A percentile compares a stretch with the other conserved stretches of the same genome.
These are phyloP conservation scores for Solidago caesia DNA, from an alignment of 129 eudicot species.

Conservation along the genomic window DNA sequence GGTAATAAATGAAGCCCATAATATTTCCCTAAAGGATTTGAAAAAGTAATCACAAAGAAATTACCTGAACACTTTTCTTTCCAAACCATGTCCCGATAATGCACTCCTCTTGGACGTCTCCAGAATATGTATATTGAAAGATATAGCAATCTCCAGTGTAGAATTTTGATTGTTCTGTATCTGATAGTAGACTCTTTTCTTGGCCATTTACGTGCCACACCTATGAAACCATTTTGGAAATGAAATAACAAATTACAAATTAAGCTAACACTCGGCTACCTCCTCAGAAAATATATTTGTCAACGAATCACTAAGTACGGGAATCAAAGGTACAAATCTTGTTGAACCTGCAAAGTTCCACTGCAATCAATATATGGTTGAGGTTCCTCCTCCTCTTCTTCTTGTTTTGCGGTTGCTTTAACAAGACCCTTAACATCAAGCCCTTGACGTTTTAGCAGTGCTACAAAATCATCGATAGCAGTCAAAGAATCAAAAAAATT, in stretches of 20 bases:
- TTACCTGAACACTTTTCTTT: slow-evolving; percentile 73
- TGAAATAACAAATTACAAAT: slow-evolving; percentile 5
- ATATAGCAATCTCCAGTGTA: slow-evolving; percentile 93
- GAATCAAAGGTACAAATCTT: neutral
- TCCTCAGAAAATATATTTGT: neutral
- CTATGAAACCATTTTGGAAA: slow-evolving; percentile 36
- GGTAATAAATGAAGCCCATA: neutral
- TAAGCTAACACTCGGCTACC: slow-evolving; percentile 1
- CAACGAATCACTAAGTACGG: neutral
- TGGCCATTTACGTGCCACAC: slow-evolving; percentile 86
- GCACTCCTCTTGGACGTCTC: slow-evolving; percentile 70
- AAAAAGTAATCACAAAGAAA: slow-evolving; percentile 1
- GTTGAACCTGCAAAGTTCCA: slow-evolving; percentile 76
- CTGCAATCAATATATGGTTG: slow-evolving; percentile 80
- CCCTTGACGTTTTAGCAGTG: slow-evolving; percentile 86
- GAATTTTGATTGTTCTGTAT: slow-evolving; percentile 63
- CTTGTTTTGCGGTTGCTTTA: slow-evolving; percentile 56
- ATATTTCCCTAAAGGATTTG: neutral
- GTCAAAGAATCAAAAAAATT: slow-evolving; percentile 5
- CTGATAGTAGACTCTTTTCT: slow-evolving; percentile 57
- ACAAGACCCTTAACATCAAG: slow-evolving; percentile 76
- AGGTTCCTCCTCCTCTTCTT: slow-evolving; percentile 70
- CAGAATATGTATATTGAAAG: slow-evolving; percentile 80
- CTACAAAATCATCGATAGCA: slow-evolving; percentile 42
- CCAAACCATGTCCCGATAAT: slow-evolving; percentile 94